Evolutionary conservation across 2,329 filamentous ascomycete genomes (phyloP), one percentile per base, ranked within the genome.

Genomic region (Ascochyta clinopodiicola): DNA sequence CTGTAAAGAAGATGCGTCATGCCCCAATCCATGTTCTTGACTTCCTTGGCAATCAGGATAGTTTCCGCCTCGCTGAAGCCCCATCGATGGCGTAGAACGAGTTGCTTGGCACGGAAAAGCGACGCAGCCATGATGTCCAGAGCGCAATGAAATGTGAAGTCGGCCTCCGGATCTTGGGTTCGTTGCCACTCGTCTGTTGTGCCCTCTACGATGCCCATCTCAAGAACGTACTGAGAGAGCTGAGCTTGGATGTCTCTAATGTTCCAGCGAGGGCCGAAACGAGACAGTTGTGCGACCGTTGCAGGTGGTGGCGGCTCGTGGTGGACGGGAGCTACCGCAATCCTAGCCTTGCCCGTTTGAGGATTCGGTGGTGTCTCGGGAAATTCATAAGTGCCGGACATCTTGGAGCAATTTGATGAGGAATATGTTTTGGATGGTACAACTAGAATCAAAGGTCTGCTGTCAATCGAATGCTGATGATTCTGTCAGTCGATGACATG

Each of bases 201-300:
- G 42, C 53, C 53, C 22, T 56, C 53, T 2, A 56, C 53, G 19
- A 48, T 29, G 36, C 53, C 53, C 38, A 39, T 56, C 38, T 56
- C 53, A 4, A 56, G 27, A 15, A 31, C n/a, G 32, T 56, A 54
- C 38, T 56, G 53, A 15, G 35, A 7, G 15, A 56, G 35, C 12
- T 43, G 36, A 25, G 53, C 17, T 12, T 17, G 22, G 15, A 54
- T 48, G n/a, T 42, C 44, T 15, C 37, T 29, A 24, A 46, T 42
- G n/a, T 38, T 48, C 51, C 51, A 54, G 4, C 51, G 51, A 3
- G 51, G 44, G 1, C 51, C 44, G 13, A 45, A 54, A 37, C 44
- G 51, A 21, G 51, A 45, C 0, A 45, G 37, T 17, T 44, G 40
- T n/a, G 51, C 36, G 47, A 51, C 12, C 2, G 53, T 40, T 2